Conservation (phyloP, 495 filamentous ascomycete genomes). For the Tricharina praecox region DNA sequence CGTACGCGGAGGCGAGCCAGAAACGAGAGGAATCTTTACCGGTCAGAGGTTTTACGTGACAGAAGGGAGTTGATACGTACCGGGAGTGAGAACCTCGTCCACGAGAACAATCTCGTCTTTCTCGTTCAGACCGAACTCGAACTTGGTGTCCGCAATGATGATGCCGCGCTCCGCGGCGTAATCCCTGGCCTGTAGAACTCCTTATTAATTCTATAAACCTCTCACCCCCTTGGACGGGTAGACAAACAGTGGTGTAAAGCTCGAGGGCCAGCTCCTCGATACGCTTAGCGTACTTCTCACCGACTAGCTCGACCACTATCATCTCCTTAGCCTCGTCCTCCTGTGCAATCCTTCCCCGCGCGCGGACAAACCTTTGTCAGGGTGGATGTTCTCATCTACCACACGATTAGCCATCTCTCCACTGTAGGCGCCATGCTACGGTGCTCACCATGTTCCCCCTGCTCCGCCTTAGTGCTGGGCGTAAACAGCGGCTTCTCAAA, state of each 20-base stretch:
- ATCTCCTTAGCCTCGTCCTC: background rate
- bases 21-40: constrained; percentile 57
- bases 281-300: constrained; percentile 51
- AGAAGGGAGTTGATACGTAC: constrained; percentile 18
- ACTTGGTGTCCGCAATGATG: constrained; percentile 81
- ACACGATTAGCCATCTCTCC: background rate
- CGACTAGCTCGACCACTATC: constrained; percentile 49
- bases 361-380: constrained; percentile 37
- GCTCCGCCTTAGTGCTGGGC: constrained; percentile 76
- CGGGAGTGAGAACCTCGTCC: constrained; percentile 75
- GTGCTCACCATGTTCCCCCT: constrained; percentile 42
- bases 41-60: background rate
- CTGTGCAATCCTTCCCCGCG: background rate
- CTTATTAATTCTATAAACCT: background rate
- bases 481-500: constrained; percentile 67
- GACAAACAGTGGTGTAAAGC: constrained; percentile 43
- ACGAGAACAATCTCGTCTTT: constrained; percentile 65
- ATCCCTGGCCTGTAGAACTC: constrained; percentile 36
- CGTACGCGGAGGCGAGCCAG: constrained; percentile 64
- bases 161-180: constrained; percentile 68
- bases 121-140: constrained; percentile 59
- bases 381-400: constrained; percentile 74
- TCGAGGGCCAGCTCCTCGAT: constrained; percentile 56
- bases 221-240: no score
- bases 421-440: no score